These are phyloP conservation scores for Leishmania martiniquensis DNA, from an alignment of 208 protist species.

Conservation along the genomic window DNA sequence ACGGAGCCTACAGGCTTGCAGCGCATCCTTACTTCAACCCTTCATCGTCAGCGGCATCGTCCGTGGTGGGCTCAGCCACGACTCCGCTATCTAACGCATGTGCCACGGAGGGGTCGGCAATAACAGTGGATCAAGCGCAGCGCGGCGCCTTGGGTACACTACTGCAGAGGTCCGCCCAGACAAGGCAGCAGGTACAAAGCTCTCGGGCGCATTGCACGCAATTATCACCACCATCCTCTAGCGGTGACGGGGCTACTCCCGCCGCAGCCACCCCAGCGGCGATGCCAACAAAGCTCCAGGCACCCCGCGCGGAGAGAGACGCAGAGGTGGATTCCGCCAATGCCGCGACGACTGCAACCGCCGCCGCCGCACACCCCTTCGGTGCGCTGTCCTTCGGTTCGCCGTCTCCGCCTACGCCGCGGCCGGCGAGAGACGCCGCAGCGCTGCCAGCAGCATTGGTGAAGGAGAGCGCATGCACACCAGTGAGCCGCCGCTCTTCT, in stretches of 20 bases:
- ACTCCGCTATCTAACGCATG: neutral
- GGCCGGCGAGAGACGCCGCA: neutral
- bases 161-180: conserved; percentile 8
- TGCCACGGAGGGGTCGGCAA: neutral
- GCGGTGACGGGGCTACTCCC: neutral
- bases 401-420: neutral
- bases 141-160: neutral
- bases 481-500: neutral
- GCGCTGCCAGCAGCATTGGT: neutral
- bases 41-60: neutral
- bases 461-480: neutral
- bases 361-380: neutral
- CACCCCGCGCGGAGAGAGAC: neutral
- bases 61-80: neutral
- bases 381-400: neutral
- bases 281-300: neutral
- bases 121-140: neutral
- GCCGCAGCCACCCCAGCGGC: neutral
- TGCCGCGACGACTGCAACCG: neutral
- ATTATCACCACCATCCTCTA: neutral
- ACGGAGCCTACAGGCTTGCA: neutral
- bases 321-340: neutral
- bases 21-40: conserved; percentile 14
- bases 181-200: neutral
- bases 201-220: neutral